phyloP scores from a whole-genome alignment of 139 green algal genomes.

The Penium margaritaceum region DNA sequence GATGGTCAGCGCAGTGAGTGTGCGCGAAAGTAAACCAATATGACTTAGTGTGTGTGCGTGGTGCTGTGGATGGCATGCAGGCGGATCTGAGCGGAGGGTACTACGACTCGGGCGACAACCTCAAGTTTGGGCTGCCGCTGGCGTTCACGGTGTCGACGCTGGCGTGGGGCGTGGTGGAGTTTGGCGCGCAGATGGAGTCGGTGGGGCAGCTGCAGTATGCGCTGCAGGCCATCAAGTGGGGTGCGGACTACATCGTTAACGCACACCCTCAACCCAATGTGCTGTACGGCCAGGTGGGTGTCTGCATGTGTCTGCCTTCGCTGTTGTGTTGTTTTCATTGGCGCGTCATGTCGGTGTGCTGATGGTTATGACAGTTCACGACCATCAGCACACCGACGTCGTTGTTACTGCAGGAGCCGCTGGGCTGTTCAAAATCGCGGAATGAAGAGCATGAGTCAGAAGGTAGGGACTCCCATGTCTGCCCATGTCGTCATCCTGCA shows the following conservation, averaged over 20 bases:
- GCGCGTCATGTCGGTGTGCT: too few species aligned
- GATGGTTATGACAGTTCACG: too few species aligned
- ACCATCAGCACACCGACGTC: too few species aligned
- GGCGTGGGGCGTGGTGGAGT: constrained; percentile 60
- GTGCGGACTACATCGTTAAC: constrained; percentile 63
- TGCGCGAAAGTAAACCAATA: too few species aligned
- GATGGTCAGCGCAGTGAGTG: too few species aligned
- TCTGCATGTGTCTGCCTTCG: not conserved
- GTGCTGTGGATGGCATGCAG: too few species aligned
- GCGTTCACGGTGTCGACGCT: constrained; percentile 67
- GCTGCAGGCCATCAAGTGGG: constrained; percentile 57
- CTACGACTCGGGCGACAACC: constrained; percentile 64
- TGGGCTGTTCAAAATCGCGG: too few species aligned
- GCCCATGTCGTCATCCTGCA: not conserved
- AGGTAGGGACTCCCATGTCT: not conserved
- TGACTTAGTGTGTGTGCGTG: too few species aligned
- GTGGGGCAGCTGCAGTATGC: constrained; percentile 15
- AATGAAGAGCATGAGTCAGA: not conserved
- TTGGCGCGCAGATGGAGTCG: constrained; percentile 39
- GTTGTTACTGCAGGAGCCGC: too few species aligned
- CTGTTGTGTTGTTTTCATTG: too few species aligned
- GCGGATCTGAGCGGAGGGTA: constrained; percentile 41
- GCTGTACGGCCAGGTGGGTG: constrained; percentile 16
- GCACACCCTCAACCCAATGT: constrained; percentile 32
- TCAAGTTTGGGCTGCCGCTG: constrained; percentile 66